Evolutionary conservation across 192 early-diverging fungal genomes (phyloP), one percentile per base, ranked within the genome.

Genomic region (Gamsiella multidivaricata): DNA sequence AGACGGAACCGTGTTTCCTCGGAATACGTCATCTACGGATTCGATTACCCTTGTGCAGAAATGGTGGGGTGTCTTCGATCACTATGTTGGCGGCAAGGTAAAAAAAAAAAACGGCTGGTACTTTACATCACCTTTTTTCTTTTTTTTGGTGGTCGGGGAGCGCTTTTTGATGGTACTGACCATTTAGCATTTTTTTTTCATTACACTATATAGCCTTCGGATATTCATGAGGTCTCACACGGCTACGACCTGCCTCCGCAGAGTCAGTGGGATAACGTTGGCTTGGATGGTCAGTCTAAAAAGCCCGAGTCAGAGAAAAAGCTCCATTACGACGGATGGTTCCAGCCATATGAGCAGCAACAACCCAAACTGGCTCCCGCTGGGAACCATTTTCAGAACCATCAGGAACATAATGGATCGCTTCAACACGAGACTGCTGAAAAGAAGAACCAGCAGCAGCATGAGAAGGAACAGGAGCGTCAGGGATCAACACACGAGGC

Each of bases 1-100:
- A 9, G 88, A 89, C 58, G 89, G 91, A 26, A 71, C 70, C 12
- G 74, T 92, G 7, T 72, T 87, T 26, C 61, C 85, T 22, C 61
- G 59, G 15, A 82, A 65, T 29, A 82, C 85, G 29, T 76, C 80
- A 57, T 65, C 87, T 72, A 70, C 82, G 60, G 84, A 88, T 62
- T 84, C 83, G n/a, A 65, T 82, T 11, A 78, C 84, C 32, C 68
- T 93, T 29, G 82, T 92, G n/a, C 86, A 83, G 56, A 58, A 87
- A 37, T 94, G 93, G 93, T 94, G 93, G 93, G 81, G 81, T 56
- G 84, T 91, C 12, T 91, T 87, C 67, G 86, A 92, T 59, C 81
- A 83, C 39, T 81, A 83, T 57, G 84, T 81, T 33, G 86, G 74
- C 0, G 41, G 73, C 45, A 61, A 80, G 65, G 86, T 86, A 33